Evolutionary conservation across 352 stramenopile genomes (phyloP), one percentile per base, ranked within the genome.

Genomic region (Phytophthora aleatoria): DNA sequence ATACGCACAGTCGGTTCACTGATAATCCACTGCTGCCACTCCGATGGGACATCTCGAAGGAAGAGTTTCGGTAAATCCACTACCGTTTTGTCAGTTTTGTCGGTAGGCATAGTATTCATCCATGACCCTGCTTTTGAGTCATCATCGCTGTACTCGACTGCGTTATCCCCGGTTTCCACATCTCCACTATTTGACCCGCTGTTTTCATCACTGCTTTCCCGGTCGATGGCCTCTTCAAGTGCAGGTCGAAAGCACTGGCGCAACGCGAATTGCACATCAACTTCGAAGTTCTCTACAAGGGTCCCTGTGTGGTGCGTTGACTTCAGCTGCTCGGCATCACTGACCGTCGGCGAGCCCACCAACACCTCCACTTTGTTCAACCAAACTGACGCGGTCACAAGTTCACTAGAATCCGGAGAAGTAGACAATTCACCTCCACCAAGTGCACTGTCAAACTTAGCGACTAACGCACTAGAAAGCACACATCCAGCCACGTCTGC

Each of bases 21-120:
- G 12, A 73, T 44, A 58, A 75, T 57, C 84, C 84, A 93, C 30
- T 81, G 54, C 28, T 66, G 53, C 84, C 84, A 91, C 5, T 78
- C 58, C 0, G 47, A 31, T 43, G 77, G 71, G 6, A 83, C 57
- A 26, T 69, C 63, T 24, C 60, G 26, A 64, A 69, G 42, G 15
- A 82, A 77, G 13, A 66, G 60, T 57, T 74, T 58, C 8, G 71
- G 56, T 5, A 71, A 60, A 57, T 63, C 33, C 24, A 41, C 13
- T 3, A 20, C 16, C 30, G 42, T 16, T 5, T 42, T 61, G n/a
- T 69, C 57, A 30, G 10, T 44, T 12, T 74, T 59, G 28, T 59
- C 30, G 27, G 30, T 27, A 54, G 20, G 2, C 5, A 20, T 41
- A 8, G 43, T 33, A 43, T 68, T 42, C 13, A 65, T 48, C 64